phyloP scores from a whole-genome alignment of 257 asterid species.

The Primulina huaijiensis region DNA sequence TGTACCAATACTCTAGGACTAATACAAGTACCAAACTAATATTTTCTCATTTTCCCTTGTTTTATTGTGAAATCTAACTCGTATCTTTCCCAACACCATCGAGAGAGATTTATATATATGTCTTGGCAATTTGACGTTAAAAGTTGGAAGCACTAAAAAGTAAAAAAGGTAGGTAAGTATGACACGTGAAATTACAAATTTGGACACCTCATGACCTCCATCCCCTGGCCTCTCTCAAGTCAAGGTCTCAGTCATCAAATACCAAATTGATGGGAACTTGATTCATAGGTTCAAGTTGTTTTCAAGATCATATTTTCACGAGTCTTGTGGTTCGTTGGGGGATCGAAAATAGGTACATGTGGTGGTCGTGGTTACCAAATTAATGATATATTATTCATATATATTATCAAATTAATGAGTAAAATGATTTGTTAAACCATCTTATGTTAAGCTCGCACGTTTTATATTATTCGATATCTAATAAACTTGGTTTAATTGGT shows the following conservation, averaged over 20 bases:
- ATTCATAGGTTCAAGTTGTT: constrained; percentile 30
- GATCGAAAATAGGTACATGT: background rate
- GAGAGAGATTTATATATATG: no score
- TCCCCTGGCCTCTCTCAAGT: constrained; percentile 21
- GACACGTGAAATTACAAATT: constrained; percentile 43
- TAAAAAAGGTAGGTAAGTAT: constrained; percentile 38
- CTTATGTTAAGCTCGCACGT: background rate
- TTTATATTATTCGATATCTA: background rate
- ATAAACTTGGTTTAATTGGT: no score
- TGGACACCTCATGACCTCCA: constrained; percentile 32
- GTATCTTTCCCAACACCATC: no score
- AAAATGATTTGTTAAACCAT: background rate
- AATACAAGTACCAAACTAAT: background rate
- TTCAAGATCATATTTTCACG: constrained; percentile 12
- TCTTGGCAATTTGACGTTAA: no score
- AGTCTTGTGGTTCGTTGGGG: background rate
- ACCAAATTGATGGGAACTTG: constrained; percentile 46
- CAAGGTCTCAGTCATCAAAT: constrained; percentile 24
- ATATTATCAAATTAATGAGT: background rate
- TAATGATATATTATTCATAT: background rate
- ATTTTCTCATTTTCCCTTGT: background rate
- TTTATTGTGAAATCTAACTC: no score
- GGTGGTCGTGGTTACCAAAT: background rate
- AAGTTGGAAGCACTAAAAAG: no score
- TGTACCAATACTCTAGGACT: constrained; percentile 9